A percentile compares a stretch with the other conserved stretches of the same genome.
Conservation (phyloP, 208 protist genomes). For the Trypanosoma brucei region DNA sequence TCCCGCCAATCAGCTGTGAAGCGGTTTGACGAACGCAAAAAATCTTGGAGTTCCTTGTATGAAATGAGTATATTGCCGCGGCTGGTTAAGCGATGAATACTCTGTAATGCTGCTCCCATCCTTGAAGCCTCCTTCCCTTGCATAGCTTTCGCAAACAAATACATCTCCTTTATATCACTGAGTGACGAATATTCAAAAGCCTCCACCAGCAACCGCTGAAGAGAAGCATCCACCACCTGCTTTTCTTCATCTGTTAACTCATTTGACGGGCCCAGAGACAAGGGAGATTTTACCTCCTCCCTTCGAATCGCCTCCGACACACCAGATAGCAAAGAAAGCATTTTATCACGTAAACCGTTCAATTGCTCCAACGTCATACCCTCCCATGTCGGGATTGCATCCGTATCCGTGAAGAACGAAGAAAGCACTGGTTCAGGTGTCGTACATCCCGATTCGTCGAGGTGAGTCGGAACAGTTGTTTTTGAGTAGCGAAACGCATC, state of each 20-base stretch:
- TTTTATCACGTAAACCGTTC: conserved; percentile 5
- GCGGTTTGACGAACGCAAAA: not conserved
- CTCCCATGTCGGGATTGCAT: conserved; percentile 5
- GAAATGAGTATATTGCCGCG: conserved; percentile 7
- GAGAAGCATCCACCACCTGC: conserved; percentile 1
- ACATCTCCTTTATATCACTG: conserved; percentile 11
- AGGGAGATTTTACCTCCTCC: not conserved
- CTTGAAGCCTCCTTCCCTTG: not conserved
- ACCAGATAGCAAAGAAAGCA: conserved; percentile 14
- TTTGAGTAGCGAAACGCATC: not conserved
- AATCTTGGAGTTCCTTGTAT: conserved; percentile 7
- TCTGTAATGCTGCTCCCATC: conserved; percentile 2
- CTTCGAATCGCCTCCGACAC: conserved; percentile 16
- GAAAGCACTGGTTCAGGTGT: not conserved
- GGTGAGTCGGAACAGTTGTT: not conserved
- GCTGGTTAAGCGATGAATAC: conserved; percentile 5
- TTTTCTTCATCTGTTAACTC: conserved; percentile 6
- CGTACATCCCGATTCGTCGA: not conserved
- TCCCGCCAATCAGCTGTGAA: conserved; percentile 12
- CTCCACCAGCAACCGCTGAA: conserved; percentile 22
- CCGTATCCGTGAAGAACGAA: not conserved
- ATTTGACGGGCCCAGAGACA: not conserved
- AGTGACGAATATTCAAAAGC: conserved; percentile 15
- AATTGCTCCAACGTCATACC: conserved; percentile 11
- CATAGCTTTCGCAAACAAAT: conserved; percentile 4